Evolutionary conservation across 2,329 filamentous ascomycete genomes (phyloP).

Genomic region (Paraconiothyrium sp.): DNA sequence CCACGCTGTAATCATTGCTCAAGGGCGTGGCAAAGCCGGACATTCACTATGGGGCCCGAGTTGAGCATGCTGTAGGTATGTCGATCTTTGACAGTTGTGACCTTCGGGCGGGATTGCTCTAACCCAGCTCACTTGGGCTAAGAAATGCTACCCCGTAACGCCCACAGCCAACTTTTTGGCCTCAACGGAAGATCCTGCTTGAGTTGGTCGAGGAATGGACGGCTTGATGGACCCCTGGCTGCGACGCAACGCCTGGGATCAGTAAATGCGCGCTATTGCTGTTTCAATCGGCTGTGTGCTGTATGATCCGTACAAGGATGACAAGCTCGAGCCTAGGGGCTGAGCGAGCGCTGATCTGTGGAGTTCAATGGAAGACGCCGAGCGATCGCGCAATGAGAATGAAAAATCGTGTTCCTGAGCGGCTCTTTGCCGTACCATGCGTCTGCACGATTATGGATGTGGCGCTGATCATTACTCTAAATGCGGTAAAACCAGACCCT

Average conservation of each 20-base stretch:
- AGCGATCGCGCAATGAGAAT: conserved; percentile 7
- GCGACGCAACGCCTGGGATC: conserved; percentile 1
- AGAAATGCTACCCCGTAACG: conserved; percentile 14
- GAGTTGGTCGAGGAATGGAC: neutral
- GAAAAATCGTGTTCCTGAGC: conserved; percentile 13
- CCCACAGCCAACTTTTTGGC: conserved; percentile 8
- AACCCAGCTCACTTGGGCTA: conserved; percentile 4
- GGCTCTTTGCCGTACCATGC: conserved; percentile 11
- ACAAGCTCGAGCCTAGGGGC: conserved; percentile 4
- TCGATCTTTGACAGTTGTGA: conserved; percentile 10
- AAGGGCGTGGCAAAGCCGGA: conserved; percentile 15
- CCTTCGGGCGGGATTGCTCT: conserved; percentile 2
- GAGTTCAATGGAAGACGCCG: conserved; percentile 8
- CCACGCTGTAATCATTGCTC: conserved; percentile 27
- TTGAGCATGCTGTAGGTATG: conserved; percentile 10
- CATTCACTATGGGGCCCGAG: conserved; percentile 9
- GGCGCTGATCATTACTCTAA: conserved; percentile 13
- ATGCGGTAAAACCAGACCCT: conserved; percentile 6
- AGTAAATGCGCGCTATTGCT: conserved; percentile 4
- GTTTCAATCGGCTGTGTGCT: conserved; percentile 4
- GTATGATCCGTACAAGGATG: conserved; percentile 10
- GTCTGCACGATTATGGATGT: conserved; percentile 10
- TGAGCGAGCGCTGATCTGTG: conserved; percentile 12
- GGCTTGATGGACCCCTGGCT: neutral
- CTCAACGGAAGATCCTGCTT: conserved; percentile 10